A percentile compares a stretch with the other conserved stretches of the same genome.
phyloP scores from a whole-genome alignment of 495 filamentous ascomycete species.

The Talaromyces stipitatus region DNA sequence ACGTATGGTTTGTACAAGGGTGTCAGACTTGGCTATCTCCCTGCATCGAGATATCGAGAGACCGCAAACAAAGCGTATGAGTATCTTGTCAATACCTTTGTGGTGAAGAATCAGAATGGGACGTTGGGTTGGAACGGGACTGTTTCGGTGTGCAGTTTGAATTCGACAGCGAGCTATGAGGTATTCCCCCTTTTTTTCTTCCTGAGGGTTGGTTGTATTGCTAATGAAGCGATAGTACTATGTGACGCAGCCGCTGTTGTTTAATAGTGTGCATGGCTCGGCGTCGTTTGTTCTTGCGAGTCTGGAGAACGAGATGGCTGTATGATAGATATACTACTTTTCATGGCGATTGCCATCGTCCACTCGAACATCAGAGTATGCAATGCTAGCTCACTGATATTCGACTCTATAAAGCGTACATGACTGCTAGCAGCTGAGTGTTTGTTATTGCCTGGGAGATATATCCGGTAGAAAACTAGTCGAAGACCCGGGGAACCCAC shows the following conservation, averaged over 20 bases:
- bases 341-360: too few species aligned
- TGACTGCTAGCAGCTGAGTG: too few species aligned
- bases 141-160: slow-evolving; percentile 47
- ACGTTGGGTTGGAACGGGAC: slow-evolving; percentile 46
- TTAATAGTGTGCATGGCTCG: slow-evolving; percentile 39
- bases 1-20: slow-evolving; percentile 48
- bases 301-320: slow-evolving; percentile 31
- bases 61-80: slow-evolving; percentile 28
- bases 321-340: not conserved
- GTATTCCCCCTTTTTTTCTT: slow-evolving; percentile 14
- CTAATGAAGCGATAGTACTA: slow-evolving; percentile 32
- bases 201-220: slow-evolving; percentile 8
- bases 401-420: too few species aligned
- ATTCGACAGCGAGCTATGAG: slow-evolving; percentile 38
- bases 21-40: slow-evolving; percentile 34
- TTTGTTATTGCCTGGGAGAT: too few species aligned
- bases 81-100: slow-evolving; percentile 33
- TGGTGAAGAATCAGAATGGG: slow-evolving; percentile 27
- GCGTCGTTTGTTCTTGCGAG: slow-evolving; percentile 43
- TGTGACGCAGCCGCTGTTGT: slow-evolving; percentile 30
- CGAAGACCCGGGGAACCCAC: not conserved
- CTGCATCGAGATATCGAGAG: not conserved
- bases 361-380: too few species aligned
- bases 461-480: not conserved
- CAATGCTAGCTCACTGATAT: too few species aligned